phyloP scores from a whole-genome alignment of 2,329 filamentous ascomycete species.

The Verruconis gallopava region DNA sequence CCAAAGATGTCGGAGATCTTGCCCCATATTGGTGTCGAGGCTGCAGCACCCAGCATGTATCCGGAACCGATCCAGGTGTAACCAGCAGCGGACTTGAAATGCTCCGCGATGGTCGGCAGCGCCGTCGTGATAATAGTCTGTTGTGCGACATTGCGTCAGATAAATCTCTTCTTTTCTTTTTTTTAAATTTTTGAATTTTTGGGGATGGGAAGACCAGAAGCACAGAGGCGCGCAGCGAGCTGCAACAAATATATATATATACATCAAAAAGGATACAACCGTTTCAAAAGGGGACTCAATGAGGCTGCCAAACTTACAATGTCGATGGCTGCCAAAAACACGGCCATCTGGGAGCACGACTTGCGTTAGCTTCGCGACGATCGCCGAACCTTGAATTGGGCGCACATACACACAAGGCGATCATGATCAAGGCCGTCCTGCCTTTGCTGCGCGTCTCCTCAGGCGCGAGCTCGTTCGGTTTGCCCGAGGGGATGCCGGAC shows the following conservation, averaged over 20 bases:
- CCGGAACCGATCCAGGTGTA: constrained; percentile 18
- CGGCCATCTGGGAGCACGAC: constrained; percentile 10
- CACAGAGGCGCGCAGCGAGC: too few species aligned
- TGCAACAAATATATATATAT: too few species aligned
- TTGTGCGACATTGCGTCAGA: too few species aligned
- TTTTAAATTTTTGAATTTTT: too few species aligned
- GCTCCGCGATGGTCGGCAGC: constrained; percentile 11
- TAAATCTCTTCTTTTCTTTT: too few species aligned
- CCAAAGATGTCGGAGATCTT: constrained; percentile 28
- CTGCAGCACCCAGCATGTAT: constrained; percentile 24
- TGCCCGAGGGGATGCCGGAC: neutral
- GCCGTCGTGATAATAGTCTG: constrained; percentile 12
- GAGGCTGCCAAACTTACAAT: neutral
- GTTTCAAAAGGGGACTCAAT: neutral
- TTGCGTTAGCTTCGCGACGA: neutral
- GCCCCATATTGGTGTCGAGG: constrained; percentile 29
- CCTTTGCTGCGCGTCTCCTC: constrained; percentile 6
- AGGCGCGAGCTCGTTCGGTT: neutral
- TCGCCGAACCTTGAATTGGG: neutral
- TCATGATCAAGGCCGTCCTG: constrained; percentile 9
- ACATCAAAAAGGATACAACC: too few species aligned
- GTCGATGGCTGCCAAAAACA: constrained; percentile 11
- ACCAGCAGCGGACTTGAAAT: constrained; percentile 10
- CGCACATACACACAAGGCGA: constrained; percentile 6
- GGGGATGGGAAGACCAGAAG: too few species aligned